Evolutionary conservation across 2,329 filamentous ascomycete species (phyloP).

Genomic region (Rutstroemia sp.): DNA sequence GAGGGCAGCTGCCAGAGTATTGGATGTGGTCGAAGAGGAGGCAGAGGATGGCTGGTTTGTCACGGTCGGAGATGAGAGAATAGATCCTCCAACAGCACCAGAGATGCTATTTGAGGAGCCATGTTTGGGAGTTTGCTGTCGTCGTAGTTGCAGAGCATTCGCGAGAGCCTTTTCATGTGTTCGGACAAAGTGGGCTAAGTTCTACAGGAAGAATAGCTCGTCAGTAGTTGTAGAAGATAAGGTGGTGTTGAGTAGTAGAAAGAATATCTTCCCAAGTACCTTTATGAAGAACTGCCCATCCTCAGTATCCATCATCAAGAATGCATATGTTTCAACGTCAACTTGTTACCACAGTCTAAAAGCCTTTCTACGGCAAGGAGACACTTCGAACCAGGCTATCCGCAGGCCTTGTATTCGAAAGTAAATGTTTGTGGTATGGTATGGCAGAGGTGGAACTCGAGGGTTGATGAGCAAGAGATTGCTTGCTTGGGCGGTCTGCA

Average conservation of each 20-base stretch:
- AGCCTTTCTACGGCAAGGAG: constrained; percentile 18
- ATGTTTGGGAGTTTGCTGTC: constrained; percentile 63
- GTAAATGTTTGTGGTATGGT: constrained; percentile 8
- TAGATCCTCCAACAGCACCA: constrained; percentile 42
- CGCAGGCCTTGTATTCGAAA: constrained; percentile 22
- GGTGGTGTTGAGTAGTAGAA: not conserved
- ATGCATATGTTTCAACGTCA: constrained; percentile 37
- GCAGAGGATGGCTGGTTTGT: constrained; percentile 54
- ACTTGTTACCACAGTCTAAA: constrained; percentile 16
- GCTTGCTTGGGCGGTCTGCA: constrained; percentile 18
- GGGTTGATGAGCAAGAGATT: constrained; percentile 7
- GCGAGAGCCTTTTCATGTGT: constrained; percentile 96
- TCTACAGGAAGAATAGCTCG: constrained; percentile 44
- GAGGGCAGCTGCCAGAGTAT: constrained; percentile 73
- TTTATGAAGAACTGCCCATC: constrained; percentile 86
- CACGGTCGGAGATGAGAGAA: constrained; percentile 35
- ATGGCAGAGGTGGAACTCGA: constrained; percentile 19
- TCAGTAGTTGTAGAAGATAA: constrained; percentile 5
- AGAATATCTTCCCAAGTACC: constrained; percentile 40
- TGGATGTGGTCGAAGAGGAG: constrained; percentile 57
- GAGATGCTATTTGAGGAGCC: constrained; percentile 58
- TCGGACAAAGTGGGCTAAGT: constrained; percentile 90
- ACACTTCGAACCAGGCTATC: constrained; percentile 16
- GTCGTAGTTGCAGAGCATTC: constrained; percentile 83
- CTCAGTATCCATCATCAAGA: constrained; percentile 57